These are phyloP conservation scores for Cladosporium sp. DNA, from an alignment of 2,329 filamentous ascomycete genomes.

Conservation along the genomic window DNA sequence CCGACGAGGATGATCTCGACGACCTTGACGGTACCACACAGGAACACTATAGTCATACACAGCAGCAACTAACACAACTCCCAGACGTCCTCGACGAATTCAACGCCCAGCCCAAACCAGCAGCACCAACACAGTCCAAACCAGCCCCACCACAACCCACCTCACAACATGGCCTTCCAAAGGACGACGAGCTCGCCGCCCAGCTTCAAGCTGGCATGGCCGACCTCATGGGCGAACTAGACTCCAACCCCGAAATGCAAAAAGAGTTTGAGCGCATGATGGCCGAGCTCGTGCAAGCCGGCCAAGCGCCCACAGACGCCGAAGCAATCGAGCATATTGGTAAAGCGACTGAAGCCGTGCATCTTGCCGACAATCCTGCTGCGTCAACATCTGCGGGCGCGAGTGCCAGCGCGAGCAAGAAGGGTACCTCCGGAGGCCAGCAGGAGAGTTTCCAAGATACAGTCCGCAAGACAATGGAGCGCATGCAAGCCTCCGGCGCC, in stretches of 20 bases:
- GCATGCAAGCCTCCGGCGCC: conserved; percentile 87
- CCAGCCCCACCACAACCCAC: conserved; percentile 17
- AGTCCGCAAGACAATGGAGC: conserved; percentile 90
- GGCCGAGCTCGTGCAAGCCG: conserved; percentile 54
- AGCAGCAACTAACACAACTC: conserved; percentile 15
- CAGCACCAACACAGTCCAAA: conserved; percentile 23
- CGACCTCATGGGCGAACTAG: conserved; percentile 71
- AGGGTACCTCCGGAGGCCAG: conserved; percentile 19
- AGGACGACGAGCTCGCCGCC: conserved; percentile 33
- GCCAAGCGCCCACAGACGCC: conserved; percentile 39
- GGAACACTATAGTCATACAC: too few relatives aligned
- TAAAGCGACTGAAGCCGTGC: conserved; percentile 35
- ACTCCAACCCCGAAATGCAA: conserved; percentile 65
- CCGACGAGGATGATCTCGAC: conserved; percentile 88
- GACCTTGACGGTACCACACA: conserved; percentile 75
- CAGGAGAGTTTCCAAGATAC: conserved; percentile 85
- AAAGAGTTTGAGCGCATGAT: conserved; percentile 66
- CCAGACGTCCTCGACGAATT: conserved; percentile 93
- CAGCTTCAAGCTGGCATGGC: conserved; percentile 84
- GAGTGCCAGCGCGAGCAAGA: neutral
- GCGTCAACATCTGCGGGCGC: too few relatives aligned
- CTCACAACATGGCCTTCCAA: conserved; percentile 25
- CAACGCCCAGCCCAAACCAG: conserved; percentile 38
- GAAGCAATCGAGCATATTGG: conserved; percentile 35
- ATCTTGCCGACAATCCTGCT: neutral